Percentiles rank a stretch among this genome's conserved stretches.
Conservation (phyloP, 2,329 filamentous ascomycete genomes). For the Fonsecaea pedrosoi region DNA sequence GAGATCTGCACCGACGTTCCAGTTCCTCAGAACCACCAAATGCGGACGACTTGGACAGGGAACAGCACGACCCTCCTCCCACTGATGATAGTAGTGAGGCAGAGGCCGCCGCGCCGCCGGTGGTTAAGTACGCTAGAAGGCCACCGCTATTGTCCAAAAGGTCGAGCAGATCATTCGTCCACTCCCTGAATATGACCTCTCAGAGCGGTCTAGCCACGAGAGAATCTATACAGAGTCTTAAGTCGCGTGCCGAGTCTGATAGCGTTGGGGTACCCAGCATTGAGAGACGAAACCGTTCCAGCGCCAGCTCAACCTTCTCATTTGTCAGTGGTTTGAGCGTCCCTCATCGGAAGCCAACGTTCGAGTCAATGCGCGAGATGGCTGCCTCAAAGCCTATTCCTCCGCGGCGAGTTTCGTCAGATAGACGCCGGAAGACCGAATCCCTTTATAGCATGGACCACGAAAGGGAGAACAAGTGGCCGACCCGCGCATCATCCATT, state of each 20-base stretch:
- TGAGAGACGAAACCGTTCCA: slow-evolving; percentile 34
- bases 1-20: slow-evolving; percentile 9
- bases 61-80: slow-evolving; percentile 24
- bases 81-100: slow-evolving; percentile 34
- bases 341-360: slow-evolving; percentile 23
- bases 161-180: slow-evolving; percentile 28
- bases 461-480: slow-evolving; percentile 30
- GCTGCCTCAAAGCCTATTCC: slow-evolving; percentile 25
- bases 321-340: slow-evolving; percentile 31
- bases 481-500: slow-evolving; percentile 26
- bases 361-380: slow-evolving; percentile 32
- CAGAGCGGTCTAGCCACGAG: slow-evolving; percentile 26
- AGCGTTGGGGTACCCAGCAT: slow-evolving; percentile 34
- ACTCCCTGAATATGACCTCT: slow-evolving; percentile 27
- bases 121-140: slow-evolving; percentile 35
- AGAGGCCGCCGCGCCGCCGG: slow-evolving; percentile 34
- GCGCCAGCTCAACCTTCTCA: slow-evolving; percentile 33
- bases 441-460: slow-evolving; percentile 33
- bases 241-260: slow-evolving; percentile 34
- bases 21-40: slow-evolving; percentile 15
- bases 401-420: slow-evolving; percentile 30
- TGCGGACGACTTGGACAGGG: slow-evolving; percentile 33
- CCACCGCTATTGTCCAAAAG: slow-evolving; percentile 31
- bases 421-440: slow-evolving; percentile 30
- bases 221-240: slow-evolving; percentile 36